Base-by-base conservation (phyloP, 2,329 filamentous ascomycete species). In the Ascochyta lentis region DNA sequence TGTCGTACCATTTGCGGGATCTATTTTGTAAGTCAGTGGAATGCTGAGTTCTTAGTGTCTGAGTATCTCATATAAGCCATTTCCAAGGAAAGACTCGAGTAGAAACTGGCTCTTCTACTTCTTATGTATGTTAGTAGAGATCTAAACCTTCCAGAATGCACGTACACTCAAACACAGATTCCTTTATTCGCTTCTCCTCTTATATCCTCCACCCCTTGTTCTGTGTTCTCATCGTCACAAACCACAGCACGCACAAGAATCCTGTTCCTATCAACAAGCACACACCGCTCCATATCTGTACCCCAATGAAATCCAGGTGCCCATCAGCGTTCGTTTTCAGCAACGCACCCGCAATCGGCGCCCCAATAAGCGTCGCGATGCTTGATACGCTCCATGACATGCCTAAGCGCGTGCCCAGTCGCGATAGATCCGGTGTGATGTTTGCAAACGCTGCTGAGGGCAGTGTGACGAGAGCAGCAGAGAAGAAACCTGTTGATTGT, bases 311-410 rank as follows among this genome's bases (percentile, higher is more conserved):
- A 27, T 71, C 51, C 15, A 58, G 62, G 10, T 48, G 40, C 0
- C 67, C 68, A 41, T 69, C 56, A 10, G 49, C 43, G 19, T 60
- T 65, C 2, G 37, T 65, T 56, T 54, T 69, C 3, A 76, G 37
- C 33, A 76, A 56, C 2, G 70, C 64, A 13, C 73, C 72, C 1
- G 72, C 74, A 54, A 76, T 76, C 0, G 74, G 74, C 22, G 72
- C 64, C 15, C 73, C 72, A 29, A 73, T 75, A 3, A 75, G 58
- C 6, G 71, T 60, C 5, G 73, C 73, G 26, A 76, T 64, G 27
- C 68, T 72, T 3, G 70, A 73, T 1, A 74, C 67, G 23, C 67
- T 68, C 73, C 72, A 76, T 15, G 67, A 71, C 74, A 76, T 76
- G 3, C 74, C 74, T 1, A 76, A 48, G 1, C 73, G 62, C 1